phyloP scores from a whole-genome alignment of 345 rosid genomes.

The Syzygium oleosum region DNA sequence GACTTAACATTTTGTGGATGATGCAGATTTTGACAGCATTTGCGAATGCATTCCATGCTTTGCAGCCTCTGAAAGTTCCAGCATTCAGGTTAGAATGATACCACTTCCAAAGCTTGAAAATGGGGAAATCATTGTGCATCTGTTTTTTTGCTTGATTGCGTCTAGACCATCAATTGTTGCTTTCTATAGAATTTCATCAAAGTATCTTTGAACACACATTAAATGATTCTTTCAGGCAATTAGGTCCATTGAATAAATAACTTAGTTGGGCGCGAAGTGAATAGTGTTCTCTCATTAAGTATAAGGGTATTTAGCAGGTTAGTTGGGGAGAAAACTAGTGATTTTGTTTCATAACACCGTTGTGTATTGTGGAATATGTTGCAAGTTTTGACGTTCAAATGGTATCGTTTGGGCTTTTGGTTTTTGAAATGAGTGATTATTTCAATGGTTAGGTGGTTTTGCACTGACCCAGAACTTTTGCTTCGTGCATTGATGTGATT shows the following conservation, averaged over 20 bases:
- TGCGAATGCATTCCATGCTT: constrained; percentile 77
- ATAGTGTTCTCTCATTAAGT: background rate
- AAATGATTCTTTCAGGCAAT: background rate
- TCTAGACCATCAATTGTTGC: background rate
- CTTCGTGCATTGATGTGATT: background rate
- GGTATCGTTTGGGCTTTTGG: background rate
- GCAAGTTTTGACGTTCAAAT: background rate
- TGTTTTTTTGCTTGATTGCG: background rate
- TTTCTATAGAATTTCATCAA: background rate
- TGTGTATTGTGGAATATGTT: background rate
- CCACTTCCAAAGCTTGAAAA: background rate
- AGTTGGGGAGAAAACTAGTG: background rate
- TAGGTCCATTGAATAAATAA: background rate
- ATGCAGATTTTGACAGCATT: constrained; percentile 78
- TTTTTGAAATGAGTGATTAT: background rate
- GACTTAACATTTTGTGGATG: constrained; percentile 5
- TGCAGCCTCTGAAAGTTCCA: constrained; percentile 92
- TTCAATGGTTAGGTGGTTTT: background rate
- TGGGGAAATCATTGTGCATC: background rate
- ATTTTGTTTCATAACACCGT: background rate
- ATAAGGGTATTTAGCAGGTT: background rate
- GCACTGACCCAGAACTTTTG: background rate
- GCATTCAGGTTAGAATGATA: constrained; percentile 58
- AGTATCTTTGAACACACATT: background rate
- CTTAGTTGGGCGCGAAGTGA: background rate